Base-by-base conservation (phyloP, 2,329 filamentous ascomycete species). In the Fusarium sp. region DNA sequence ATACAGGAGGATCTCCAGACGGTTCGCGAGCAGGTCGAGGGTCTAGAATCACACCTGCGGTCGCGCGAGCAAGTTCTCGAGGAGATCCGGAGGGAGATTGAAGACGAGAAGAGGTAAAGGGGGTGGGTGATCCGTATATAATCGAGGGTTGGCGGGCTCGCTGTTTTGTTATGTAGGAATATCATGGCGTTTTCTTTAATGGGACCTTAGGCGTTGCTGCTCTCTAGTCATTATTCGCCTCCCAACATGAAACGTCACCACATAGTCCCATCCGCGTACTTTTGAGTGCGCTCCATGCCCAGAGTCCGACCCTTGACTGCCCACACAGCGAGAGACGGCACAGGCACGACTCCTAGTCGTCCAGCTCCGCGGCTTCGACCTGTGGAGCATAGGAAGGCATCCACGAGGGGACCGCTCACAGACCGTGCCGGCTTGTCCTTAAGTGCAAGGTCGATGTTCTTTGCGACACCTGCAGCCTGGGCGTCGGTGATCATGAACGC, bases 11-110 rank as follows among this genome's bases (percentile, higher is more conserved):
- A 99, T 83, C 89, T 99, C 80, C 89, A 93, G 78, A 93, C 94
- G 53, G 94, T 99, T n/a, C 92, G 90, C 79, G 96, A 98, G 84
- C 96, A 99, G 86, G 92, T 99, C 3, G 95, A 98, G 74, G 95
- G 95, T 1, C 82, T 99, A 74, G 95, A 97, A 85, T 85, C 87
- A 70, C 96, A 99, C 86, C 84, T 98, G 79, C 88, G 90, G 78
- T 91, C 91, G 74, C 88, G 96, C 70, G 90, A 96, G 83, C 90
- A 92, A 74, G 90, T 92, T 33, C 85, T 99, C 78, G 91, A 93
- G 56, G 92, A 94, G 81, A 80, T 98, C 80, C 90, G 91, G 83
- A 87, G 90, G 80, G 92, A 98, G 84, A 93, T 98, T 83, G 95
- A 98, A 78, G 92, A 94, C 24, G 95, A 96, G 88, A 96, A 93